These are phyloP conservation scores for Malassezia pachydermatis DNA, from an alignment of 1,284 basidiomycete genomes.

Conservation along the genomic window DNA sequence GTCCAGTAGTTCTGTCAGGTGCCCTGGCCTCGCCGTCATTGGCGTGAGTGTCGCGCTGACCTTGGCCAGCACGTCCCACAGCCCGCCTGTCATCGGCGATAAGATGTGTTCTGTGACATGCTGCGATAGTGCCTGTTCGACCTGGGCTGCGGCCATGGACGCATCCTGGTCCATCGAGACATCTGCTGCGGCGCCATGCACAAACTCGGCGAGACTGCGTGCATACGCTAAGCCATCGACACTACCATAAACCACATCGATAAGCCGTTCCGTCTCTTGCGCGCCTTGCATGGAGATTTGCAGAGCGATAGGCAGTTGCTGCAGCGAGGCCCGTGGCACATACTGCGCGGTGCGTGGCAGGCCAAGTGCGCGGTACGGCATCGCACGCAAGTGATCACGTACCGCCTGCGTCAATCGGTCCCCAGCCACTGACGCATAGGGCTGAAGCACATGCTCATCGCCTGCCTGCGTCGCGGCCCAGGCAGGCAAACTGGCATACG, in stretches of 20 bases:
- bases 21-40: neutral
- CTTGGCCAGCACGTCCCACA: neutral
- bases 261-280: slow-evolving; percentile 17
- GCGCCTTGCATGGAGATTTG: slow-evolving; percentile 16
- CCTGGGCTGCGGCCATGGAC: neutral
- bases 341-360: slow-evolving; percentile 17
- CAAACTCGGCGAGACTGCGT: slow-evolving; percentile 31
- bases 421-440: slow-evolving; percentile 6
- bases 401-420: slow-evolving; percentile 7
- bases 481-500: slow-evolving; percentile 13
- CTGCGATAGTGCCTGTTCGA: neutral
- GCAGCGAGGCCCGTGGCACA: slow-evolving; percentile 19
- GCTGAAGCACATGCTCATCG: slow-evolving; percentile 12
- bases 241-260: slow-evolving; percentile 29
- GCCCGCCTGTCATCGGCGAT: slow-evolving; percentile 13
- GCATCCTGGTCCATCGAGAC: no score
- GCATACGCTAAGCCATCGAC: slow-evolving; percentile 26
- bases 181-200: slow-evolving; percentile 20
- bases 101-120: slow-evolving; percentile 5
- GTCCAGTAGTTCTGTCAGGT: slow-evolving; percentile 9
- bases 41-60: neutral
- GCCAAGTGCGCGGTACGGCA: slow-evolving; percentile 8
- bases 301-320: slow-evolving; percentile 11
- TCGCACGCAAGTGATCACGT: slow-evolving; percentile 9
- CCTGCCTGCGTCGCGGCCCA: slow-evolving; percentile 11